phyloP scores from a whole-genome alignment of 352 stramenopile species.

The Globisporangium nagaii region DNA sequence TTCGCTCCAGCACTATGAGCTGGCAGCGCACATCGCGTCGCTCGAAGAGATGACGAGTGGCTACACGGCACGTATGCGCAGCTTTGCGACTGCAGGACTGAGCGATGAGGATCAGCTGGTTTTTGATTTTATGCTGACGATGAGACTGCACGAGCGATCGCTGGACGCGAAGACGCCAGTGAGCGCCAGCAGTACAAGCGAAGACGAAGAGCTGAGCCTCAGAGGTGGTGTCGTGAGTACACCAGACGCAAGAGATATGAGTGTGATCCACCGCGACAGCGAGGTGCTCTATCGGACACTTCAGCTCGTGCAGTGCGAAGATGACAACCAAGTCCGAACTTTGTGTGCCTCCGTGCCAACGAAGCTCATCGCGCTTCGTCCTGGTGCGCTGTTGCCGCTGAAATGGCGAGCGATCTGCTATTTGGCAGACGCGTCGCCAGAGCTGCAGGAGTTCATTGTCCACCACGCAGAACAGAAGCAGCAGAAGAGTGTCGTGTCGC shows the following conservation, averaged over 20 bases:
- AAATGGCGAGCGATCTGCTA: constrained; percentile 27
- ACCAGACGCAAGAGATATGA: neutral
- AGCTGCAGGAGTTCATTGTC: constrained; percentile 24
- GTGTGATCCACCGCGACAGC: neutral
- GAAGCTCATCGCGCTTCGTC: constrained; percentile 20
- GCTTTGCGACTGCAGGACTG: constrained; percentile 21
- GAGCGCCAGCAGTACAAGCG: neutral
- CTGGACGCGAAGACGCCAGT: neutral
- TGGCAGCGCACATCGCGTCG: constrained; percentile 8
- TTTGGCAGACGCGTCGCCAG: constrained; percentile 18
- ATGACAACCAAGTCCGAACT: neutral
- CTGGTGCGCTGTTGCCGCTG: constrained; percentile 6
- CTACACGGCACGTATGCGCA: constrained; percentile 11
- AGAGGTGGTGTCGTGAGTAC: neutral
- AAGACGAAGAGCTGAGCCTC: neutral
- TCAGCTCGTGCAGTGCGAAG: constrained; percentile 1
- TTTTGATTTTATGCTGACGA: constrained; percentile 32
- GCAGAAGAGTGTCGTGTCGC: neutral
- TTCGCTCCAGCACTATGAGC: constrained; percentile 4
- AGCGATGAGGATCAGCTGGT: constrained; percentile 23
- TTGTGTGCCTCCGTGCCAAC: constrained; percentile 2
- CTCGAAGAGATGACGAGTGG: constrained; percentile 14
- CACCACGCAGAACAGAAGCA: constrained; percentile 8
- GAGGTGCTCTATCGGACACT: constrained; percentile 9
- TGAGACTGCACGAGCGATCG: constrained; percentile 24